Evolutionary conservation across 441 rosid species (phyloP), one percentile per base, ranked within the genome.

Genomic region (Syzygium syzygioides): DNA sequence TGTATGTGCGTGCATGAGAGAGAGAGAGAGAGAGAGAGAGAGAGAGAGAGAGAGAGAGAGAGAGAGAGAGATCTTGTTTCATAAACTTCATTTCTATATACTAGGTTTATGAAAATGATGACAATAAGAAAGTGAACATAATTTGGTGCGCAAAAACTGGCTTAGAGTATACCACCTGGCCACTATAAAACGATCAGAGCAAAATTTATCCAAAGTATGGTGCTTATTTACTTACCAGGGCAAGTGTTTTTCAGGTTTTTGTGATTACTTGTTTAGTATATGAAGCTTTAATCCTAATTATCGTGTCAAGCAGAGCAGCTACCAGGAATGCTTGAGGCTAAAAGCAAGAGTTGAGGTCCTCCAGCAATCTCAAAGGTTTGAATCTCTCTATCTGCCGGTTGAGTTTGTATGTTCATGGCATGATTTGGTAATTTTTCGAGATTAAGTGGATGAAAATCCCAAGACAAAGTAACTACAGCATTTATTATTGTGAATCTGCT

Each of bases 271-370:
- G 62, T 32, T 8, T 55, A 32, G 3, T 55, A 56, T 17, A 17
- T 30, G 14, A 25, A 64, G 52, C 23, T 88, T 41, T 55, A 55
- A 64, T 10, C 41, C 34, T 9, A 54, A 56, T 41, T 45, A 34
- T 71, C 37, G 41, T 12, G 28, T 64, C 48, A 79, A 91, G 86
- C 94, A 94, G 95, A 86, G 60, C 90, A 93, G 87, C 88, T 94
- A 95, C 89, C 94, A 94, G 90, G 96, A 95, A 84, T 95, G 92
- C 87, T 88, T 94, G 92, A 94, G 91, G 93, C 93, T 95, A 5
- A 93, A 93, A 91, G 92, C 94, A 86, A 92, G 92, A 56, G 94
- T 91, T 52, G 96, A 94, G 86, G 89, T 89, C 87, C 93, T 95
- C 14, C 97, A 94, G 86, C 89, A 54, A 85, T 91, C 94, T 88